These are phyloP conservation scores for Scytalidium sp. DNA, from an alignment of 2,329 filamentous ascomycete genomes.

Conservation along the genomic window DNA sequence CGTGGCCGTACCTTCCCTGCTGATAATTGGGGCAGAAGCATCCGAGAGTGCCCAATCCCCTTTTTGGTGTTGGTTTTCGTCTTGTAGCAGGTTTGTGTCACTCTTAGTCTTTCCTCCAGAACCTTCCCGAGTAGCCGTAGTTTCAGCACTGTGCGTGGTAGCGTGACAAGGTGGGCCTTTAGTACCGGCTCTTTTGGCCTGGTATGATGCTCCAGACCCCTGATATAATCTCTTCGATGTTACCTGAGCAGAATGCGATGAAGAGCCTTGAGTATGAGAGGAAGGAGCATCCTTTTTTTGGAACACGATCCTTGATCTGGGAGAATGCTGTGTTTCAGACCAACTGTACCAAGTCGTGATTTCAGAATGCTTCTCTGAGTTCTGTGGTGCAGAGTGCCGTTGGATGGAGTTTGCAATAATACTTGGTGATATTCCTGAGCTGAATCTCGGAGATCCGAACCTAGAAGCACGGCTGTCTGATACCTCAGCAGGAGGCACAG, in stretches of 20 bases:
- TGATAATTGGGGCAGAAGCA: neutral
- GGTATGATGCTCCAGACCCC: too few relatives aligned
- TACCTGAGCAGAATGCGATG: constrained; percentile 18
- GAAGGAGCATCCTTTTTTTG: neutral
- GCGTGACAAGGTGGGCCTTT: too few relatives aligned
- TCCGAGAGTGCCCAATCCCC: neutral
- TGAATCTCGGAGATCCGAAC: too few relatives aligned
- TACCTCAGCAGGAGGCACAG: too few relatives aligned
- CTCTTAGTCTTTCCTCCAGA: too few relatives aligned
- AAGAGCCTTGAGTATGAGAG: constrained; percentile 13
- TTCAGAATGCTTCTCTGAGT: neutral
- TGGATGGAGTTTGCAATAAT: neutral
- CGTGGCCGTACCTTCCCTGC: neutral
- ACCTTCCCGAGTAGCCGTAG: too few relatives aligned
- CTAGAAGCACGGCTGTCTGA: too few relatives aligned
- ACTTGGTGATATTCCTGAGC: too few relatives aligned
- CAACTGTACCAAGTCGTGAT: constrained; percentile 19
- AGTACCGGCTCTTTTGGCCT: too few relatives aligned
- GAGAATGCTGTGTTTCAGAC: constrained; percentile 22
- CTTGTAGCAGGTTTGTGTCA: too few relatives aligned
- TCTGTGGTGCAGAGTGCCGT: neutral
- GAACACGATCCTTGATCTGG: neutral
- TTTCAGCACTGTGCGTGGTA: too few relatives aligned
- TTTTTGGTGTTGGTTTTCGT: neutral
- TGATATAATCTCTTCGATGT: too few relatives aligned